A percentile compares a stretch with the other conserved stretches of the same genome.
phyloP scores from a whole-genome alignment of 495 filamentous ascomycete genomes.

The Talaromyces wortmannii region DNA sequence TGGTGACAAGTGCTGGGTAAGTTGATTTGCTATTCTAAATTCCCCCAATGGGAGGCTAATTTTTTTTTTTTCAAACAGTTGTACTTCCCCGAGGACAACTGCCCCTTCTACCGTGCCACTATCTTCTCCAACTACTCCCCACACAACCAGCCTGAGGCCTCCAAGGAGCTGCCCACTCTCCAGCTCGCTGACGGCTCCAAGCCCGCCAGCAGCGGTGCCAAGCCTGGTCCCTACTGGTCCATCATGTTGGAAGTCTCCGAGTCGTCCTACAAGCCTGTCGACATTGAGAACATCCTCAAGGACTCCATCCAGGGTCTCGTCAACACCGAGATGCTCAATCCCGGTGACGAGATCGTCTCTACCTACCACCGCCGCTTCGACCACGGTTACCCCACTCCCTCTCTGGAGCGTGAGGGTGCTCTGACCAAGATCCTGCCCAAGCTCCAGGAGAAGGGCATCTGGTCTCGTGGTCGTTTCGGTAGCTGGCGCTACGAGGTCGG shows the following conservation, averaged over 20 bases:
- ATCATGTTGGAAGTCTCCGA: conserved; percentile 99
- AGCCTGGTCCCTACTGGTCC: conserved; percentile 96
- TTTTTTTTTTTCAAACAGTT: conserved; percentile 41
- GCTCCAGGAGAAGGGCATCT: conserved; percentile 86
- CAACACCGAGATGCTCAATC: conserved; percentile 92
- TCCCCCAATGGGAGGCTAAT: not conserved
- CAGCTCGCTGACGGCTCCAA: conserved; percentile 81
- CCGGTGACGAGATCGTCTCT: conserved; percentile 90
- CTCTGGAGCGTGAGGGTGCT: conserved; percentile 90
- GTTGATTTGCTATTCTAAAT: conserved; percentile 9
- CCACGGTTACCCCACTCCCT: conserved; percentile 96
- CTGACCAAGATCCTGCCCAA: conserved; percentile 88
- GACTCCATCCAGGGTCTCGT: conserved; percentile 94
- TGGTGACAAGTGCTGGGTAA: conserved; percentile 98
- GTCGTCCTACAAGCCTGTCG: conserved; percentile 89
- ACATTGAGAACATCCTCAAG: conserved; percentile 70
- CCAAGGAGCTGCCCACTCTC: conserved; percentile 79
- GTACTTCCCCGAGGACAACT: conserved; percentile 99
- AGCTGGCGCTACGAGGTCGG: conserved; percentile 97
- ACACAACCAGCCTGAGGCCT: conserved; percentile 84
- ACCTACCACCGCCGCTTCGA: conserved; percentile 99
- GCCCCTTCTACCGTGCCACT: conserved; percentile 98
- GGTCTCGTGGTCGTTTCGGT: conserved; percentile 94
- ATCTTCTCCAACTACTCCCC: conserved; percentile 99
- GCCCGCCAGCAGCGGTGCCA: conserved; percentile 55